Base-by-base conservation (phyloP, 352 stramenopile species). In the Elongisporangium senticosum region DNA sequence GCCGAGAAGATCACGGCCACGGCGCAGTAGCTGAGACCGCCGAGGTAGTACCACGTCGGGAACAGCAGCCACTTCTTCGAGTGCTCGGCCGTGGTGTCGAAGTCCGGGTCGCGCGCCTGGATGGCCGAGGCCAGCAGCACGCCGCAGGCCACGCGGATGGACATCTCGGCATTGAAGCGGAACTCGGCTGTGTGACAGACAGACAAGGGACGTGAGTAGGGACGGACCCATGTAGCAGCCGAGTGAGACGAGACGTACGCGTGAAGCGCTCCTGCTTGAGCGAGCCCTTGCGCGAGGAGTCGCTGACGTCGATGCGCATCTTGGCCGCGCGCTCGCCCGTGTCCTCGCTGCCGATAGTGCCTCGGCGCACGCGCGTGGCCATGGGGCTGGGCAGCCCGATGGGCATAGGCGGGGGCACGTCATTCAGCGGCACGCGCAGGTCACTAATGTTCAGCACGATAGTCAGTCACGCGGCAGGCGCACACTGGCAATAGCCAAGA, bases 1-100 rank as follows among this genome's bases (percentile, higher is more conserved):
- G 80, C 69, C n/a, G 78, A 86, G 60, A 90, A 92, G 49, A 92
- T 89, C 13, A 88, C 79, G 26, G 80, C 79, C 19, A 87, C 74
- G 11, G 80, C 83, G 48, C 82, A 87, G 64, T 93, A 93, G 59
- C 79, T 90, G 17, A 92, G 66, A 66, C 82, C 82, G 49, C 82
- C 82, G 2, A 82, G 68, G 48, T 77, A 79, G 22, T 82, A 82
- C 73, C 73, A 82, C 19, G 69, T 65, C 20, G 73, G 73, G 17
- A 82, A 82, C 24, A 82, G 49, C 6, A 64, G 59, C 73, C 73
- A 82, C n/a, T 72, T 65, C 40, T 82, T 78, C 33, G 37, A 56
- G 3, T 65, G 55, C 22, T 59, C 15, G 40, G 64, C 37, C 0
- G 58, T 50, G 0, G 59, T 51, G 55, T 70, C 62, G n/a, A 72